Conservation (phyloP, 164 flowering plant genomes). For the Aristolochia fimbriata region DNA sequence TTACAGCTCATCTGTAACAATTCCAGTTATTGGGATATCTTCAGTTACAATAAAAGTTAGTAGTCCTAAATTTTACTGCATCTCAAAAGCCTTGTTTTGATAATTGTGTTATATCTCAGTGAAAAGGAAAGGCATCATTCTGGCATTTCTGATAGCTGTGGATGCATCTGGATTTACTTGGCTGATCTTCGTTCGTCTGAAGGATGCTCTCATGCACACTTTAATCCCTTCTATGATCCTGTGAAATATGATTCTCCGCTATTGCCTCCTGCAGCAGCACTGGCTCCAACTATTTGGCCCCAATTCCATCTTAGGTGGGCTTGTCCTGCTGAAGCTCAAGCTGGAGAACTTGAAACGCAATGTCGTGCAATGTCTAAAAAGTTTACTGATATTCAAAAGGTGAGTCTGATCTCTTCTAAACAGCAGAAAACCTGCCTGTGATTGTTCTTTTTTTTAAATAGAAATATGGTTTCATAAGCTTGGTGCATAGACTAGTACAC, state of each 20-base stretch:
- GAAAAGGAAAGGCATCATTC: slow-evolving; percentile 85
- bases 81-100: too few relatives aligned
- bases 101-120: slow-evolving; percentile 24
- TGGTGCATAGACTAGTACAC: too few relatives aligned
- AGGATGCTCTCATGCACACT: slow-evolving; percentile 68
- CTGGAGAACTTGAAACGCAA: slow-evolving; percentile 67
- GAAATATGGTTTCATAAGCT: too few relatives aligned
- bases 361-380: slow-evolving; percentile 53
- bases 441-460: too few relatives aligned
- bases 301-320: slow-evolving; percentile 97
- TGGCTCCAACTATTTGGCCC: slow-evolving; percentile 97
- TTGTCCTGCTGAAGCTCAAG: slow-evolving; percentile 77
- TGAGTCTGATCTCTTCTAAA: slow-evolving; percentile 9
- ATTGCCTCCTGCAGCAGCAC: slow-evolving; percentile 92
- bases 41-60: too few relatives aligned
- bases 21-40: too few relatives aligned
- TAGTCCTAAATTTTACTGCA: too few relatives aligned
- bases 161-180: slow-evolving; percentile 85
- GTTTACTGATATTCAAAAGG: slow-evolving; percentile 64
- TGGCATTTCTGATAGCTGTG: slow-evolving; percentile 59
- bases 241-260: slow-evolving; percentile 49
- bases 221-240: slow-evolving; percentile 78
- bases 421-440: too few relatives aligned
- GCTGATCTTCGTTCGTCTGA: slow-evolving; percentile 62
- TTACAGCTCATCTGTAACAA: too few relatives aligned